Conservation (phyloP, 1,284 basidiomycete species). For the Pisolithus thermaeus region DNA sequence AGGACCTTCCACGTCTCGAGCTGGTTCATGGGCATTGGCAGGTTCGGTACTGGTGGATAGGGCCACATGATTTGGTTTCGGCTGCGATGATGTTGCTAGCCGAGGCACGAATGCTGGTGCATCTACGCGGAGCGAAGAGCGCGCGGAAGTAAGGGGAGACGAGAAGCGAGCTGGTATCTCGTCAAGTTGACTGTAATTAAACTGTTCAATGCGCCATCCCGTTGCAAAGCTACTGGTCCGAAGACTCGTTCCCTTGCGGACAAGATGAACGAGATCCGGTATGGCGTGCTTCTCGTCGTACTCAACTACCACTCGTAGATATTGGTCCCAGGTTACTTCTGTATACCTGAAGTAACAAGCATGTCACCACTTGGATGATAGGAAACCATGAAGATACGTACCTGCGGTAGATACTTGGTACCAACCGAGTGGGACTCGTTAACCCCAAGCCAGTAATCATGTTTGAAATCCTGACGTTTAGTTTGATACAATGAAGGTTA, state of each 20-base stretch:
- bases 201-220: constrained; percentile 8
- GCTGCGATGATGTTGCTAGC: too few relatives aligned
- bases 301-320: constrained; percentile 13
- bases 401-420: constrained; percentile 2
- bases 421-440: constrained; percentile 1
- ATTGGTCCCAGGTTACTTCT: constrained; percentile 2
- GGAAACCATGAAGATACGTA: background rate
- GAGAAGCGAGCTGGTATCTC: constrained; percentile 20
- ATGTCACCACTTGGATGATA: background rate
- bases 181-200: constrained; percentile 11
- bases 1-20: background rate
- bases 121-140: constrained; percentile 11
- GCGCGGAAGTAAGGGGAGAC: constrained; percentile 12
- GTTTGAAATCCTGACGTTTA: constrained; percentile 8
- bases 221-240: background rate
- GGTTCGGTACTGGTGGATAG: background rate
- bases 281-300: constrained; percentile 16
- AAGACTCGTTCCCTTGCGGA: constrained; percentile 11
- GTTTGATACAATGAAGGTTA: background rate
- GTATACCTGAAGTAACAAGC: constrained; percentile 12
- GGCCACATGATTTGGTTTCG: background rate
- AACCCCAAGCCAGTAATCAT: constrained; percentile 11
- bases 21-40: background rate
- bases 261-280: constrained; percentile 19
- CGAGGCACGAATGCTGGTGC: too few relatives aligned